Evolutionary conservation across 805 yeast species (phyloP).

Genomic region (Jamesozyma spencerorum): DNA sequence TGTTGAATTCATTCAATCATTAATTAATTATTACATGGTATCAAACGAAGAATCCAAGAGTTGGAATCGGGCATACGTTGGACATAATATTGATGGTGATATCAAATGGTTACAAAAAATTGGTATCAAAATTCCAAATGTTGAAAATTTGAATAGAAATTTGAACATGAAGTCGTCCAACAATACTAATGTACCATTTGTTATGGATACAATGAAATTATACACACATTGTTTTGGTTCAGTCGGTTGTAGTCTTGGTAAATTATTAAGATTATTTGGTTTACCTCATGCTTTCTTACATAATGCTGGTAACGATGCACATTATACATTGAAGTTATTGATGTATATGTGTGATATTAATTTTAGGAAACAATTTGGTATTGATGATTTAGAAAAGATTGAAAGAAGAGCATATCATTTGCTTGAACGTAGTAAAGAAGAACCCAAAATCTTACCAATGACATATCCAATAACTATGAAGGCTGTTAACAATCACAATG

Average conservation of each 20-base stretch:
- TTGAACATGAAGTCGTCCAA: not conserved
- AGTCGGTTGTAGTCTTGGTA: constrained; percentile 38
- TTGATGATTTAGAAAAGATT: constrained; percentile 19
- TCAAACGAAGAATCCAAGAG: constrained; percentile 15
- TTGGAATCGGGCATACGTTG: constrained; percentile 39
- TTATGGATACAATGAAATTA: constrained; percentile 42
- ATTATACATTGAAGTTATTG: constrained; percentile 47
- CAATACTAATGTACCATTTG: constrained; percentile 3
- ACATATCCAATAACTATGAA: constrained; percentile 16
- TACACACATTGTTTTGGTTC: constrained; percentile 35
- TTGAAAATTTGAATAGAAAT: constrained; percentile 4
- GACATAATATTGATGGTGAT: constrained; percentile 52
- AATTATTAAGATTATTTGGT: constrained; percentile 36
- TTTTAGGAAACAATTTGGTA: constrained; percentile 16
- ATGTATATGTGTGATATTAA: constrained; percentile 41
- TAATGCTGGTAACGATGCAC: constrained; percentile 67
- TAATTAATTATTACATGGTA: constrained; percentile 37
- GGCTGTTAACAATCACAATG: constrained; percentile 2
- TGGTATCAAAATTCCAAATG: constrained; percentile 39
- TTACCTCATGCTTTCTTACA: constrained; percentile 55
- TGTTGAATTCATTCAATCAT: constrained; percentile 32
- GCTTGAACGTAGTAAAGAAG: constrained; percentile 16
- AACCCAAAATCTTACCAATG: constrained; percentile 24
- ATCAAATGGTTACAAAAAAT: constrained; percentile 39
- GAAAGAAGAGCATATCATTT: constrained; percentile 13